Base-by-base conservation (phyloP, 768 basidiomycete genomes). In the Thelephora ganbajun region DNA sequence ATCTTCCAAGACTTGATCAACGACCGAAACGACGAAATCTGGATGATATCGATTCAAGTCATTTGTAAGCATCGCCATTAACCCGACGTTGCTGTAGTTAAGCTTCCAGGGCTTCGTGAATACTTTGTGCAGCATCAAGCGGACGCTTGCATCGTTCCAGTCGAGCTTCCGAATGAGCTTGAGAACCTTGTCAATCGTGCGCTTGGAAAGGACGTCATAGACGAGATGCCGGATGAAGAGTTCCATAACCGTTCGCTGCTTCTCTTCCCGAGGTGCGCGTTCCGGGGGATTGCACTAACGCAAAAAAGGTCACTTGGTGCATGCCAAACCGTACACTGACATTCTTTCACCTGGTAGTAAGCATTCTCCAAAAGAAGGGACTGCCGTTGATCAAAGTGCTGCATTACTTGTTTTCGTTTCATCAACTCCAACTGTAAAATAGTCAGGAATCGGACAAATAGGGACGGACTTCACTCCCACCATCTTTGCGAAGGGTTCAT, bases 41-140 rank as follows among this genome's bases (percentile, higher is more conserved):
- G 92, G 83, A 54, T 89, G 89, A 63, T 94, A 96, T 22, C 90
- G 76, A 59, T 93, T 89, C 41, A 99, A 70, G 59, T 98, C 96
- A 58, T 93, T 93, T 2, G 93, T 84, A 50, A 98, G 69, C 78
- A 96, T 94, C 11, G 96, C 93, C 44, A 98, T 69, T 23, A 96
- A 71, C 48, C 81, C 76, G 56, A 99, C 78, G 57, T 88, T 94
- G 50, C 81, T 73, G 59, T 83, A 98, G 58, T 91, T 94, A 66
- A 97, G 76, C 61, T 98, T 98, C 92, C 94, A 96, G 2, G 94
- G 86, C 57, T 96, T 94, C n/a, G 87, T 88, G 67, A 99, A 99
- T 35, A 88, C 77, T 59, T 88, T 87, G 66, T 83, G 80, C 6
- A 98, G 69, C 19, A 74, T 76, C 22, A 71, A 71, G 35, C 74